Evolutionary conservation across 495 filamentous ascomycete species (phyloP).

Genomic region (Xylaria curta): DNA sequence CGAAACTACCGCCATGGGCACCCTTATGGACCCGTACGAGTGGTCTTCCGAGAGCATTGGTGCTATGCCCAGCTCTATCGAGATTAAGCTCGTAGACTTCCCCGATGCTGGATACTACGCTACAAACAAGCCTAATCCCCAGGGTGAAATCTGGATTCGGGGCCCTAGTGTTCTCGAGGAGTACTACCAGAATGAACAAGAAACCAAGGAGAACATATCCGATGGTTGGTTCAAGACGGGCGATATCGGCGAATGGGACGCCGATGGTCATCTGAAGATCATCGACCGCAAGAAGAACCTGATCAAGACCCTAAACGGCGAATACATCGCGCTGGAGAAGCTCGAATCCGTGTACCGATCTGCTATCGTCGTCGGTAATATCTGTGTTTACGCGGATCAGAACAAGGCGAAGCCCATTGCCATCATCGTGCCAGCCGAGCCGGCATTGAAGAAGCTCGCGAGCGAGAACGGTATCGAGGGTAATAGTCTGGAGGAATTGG

Average conservation of each 20-base stretch:
- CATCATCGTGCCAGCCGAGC: conserved; percentile 90
- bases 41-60: conserved; percentile 88
- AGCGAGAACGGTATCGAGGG: conserved; percentile 73
- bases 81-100: conserved; percentile 96
- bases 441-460: conserved; percentile 84
- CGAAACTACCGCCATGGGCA: conserved; percentile 93
- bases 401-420: conserved; percentile 86
- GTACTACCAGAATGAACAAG: conserved; percentile 84
- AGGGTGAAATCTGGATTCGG: conserved; percentile 93
- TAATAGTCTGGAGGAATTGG: conserved; percentile 74
- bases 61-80: conserved; percentile 78
- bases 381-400: conserved; percentile 88
- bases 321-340: conserved; percentile 99
- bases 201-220: conserved; percentile 76
- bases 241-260: conserved; percentile 90
- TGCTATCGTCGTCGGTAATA: conserved; percentile 84
- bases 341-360: conserved; percentile 95
- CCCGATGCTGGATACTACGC: conserved; percentile 89
- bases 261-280: conserved; percentile 79
- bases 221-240: conserved; percentile 97
- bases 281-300: conserved; percentile 99
- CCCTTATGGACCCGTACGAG: conserved; percentile 84
- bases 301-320: conserved; percentile 93
- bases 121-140: conserved; percentile 84
- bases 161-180: conserved; percentile 73